Base-by-base conservation (phyloP, 1,284 basidiomycete genomes). In the Heterobasidion occidentale region DNA sequence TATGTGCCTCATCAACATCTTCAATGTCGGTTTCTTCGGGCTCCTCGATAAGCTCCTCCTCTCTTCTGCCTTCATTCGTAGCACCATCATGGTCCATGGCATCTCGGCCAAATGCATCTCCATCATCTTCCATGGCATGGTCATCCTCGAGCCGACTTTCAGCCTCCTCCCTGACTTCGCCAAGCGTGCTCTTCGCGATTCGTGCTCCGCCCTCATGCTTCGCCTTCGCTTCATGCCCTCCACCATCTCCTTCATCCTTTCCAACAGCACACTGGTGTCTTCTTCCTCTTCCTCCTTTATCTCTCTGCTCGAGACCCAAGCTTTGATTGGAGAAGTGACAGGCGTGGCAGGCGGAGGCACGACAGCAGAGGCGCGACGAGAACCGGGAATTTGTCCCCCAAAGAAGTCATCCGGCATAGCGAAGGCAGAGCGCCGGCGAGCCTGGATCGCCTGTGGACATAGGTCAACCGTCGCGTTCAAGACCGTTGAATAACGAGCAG, bases 241-340 rank as follows among this genome's bases (percentile, higher is more conserved):
- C 11, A 84, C 79, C 36, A 81, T 84, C 62, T 79, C 75, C 62
- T 77, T 80, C 80, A 84, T 84, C 60, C 74, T 75, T 56, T 83
- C 81, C 48, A 85, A 68, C 45, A 85, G 66, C 14, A 75, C 74
- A 8, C 75, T 68, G 0, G 82, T 78, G 58, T 84, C 81, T 36
- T 78, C 66, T 36, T 70, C 65, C 17, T 67, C 67, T 15, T 69
- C 68, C 9, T 67, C 64, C 42, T 68, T 67, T 19, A 49, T 27
- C 9, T 46, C 59, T 57, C 58, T 71, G n/a, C 54, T 51, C 51
- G 57, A 9, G 14, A 44, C 47, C 50, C 60, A 61, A 11, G 48
- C n/a, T 38, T 65, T 67, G 9, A 55, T 46, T 4, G 65, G 64
- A 9, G 65, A 67, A 12, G 38, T 42, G 56, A 46, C 9, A 42